Evolutionary conservation across 2,329 filamentous ascomycete genomes (phyloP).

Genomic region (Waltergamsia citrina): DNA sequence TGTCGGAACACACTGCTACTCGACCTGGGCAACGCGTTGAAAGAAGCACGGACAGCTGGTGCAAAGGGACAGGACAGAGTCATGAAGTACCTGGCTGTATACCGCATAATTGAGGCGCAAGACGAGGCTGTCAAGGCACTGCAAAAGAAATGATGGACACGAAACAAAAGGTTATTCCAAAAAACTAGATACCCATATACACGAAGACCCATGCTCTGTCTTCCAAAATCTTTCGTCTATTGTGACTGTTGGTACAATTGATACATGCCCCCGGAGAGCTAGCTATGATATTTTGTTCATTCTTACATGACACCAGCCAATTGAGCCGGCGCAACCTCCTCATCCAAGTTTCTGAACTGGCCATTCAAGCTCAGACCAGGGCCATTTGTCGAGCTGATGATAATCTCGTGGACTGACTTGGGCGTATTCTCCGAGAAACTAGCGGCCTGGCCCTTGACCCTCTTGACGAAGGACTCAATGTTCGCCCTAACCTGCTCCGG

Average conservation of each 20-base stretch:
- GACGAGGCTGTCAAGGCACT: constrained; percentile 41
- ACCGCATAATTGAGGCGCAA: constrained; percentile 41
- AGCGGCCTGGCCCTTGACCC: constrained; percentile 69
- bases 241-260: constrained; percentile 28
- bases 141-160: constrained; percentile 21
- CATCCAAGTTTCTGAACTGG: constrained; percentile 56
- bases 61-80: constrained; percentile 31
- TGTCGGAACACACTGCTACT: constrained; percentile 49
- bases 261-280: constrained; percentile 11
- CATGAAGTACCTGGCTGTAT: constrained; percentile 42
- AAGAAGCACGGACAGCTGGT: constrained; percentile 33
- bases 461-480: constrained; percentile 65
- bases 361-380: constrained; percentile 84
- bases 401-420: constrained; percentile 46
- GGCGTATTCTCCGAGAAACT: constrained; percentile 50
- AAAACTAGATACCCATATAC: neutral
- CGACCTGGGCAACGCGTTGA: constrained; percentile 41
- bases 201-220: neutral
- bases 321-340: constrained; percentile 41
- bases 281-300: constrained; percentile 1
- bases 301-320: constrained; percentile 45
- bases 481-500: constrained; percentile 81
- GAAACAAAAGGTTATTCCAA: neutral
- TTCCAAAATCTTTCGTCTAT: constrained; percentile 7
- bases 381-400: constrained; percentile 78